Evolutionary conservation across 2,329 filamentous ascomycete species (phyloP).

Genomic region (Myriosclerotinia curreyana): DNA sequence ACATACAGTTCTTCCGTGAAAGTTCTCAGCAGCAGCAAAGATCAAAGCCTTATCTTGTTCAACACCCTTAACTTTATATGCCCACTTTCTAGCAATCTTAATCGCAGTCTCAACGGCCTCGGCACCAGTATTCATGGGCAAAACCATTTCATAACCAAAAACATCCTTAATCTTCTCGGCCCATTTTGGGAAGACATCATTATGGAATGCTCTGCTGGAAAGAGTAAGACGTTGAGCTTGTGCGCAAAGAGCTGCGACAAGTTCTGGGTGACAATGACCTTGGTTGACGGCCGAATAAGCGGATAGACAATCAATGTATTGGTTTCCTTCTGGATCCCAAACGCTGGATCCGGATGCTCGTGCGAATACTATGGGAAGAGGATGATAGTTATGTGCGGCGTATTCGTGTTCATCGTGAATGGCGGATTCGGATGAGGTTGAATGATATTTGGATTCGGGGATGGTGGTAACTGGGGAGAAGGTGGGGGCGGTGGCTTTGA

Average conservation of each 20-base stretch:
- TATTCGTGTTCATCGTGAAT: constrained; percentile 78
- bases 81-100: constrained; percentile 97
- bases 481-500: constrained; percentile 38
- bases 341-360: constrained; percentile 81
- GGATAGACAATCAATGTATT: constrained; percentile 97
- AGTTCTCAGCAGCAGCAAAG: constrained; percentile 85
- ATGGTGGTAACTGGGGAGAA: constrained; percentile 36
- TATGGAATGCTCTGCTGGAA: constrained; percentile 94
- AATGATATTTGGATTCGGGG: constrained; percentile 56
- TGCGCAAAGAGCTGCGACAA: constrained; percentile 84
- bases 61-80: constrained; percentile 93
- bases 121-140: constrained; percentile 97
- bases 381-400: constrained; percentile 98
- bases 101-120: constrained; percentile 95
- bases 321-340: constrained; percentile 93
- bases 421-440: constrained; percentile 73
- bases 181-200: constrained; percentile 96
- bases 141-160: constrained; percentile 95
- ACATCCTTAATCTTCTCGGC: constrained; percentile 85
- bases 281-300: constrained; percentile 98
- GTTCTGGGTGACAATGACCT: constrained; percentile 94
- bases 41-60: constrained; percentile 79
- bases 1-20: constrained; percentile 89
- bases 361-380: constrained; percentile 89
- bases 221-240: constrained; percentile 88